Conservation (phyloP, 2,329 filamentous ascomycete genomes). For the Macrophomina tecta region DNA sequence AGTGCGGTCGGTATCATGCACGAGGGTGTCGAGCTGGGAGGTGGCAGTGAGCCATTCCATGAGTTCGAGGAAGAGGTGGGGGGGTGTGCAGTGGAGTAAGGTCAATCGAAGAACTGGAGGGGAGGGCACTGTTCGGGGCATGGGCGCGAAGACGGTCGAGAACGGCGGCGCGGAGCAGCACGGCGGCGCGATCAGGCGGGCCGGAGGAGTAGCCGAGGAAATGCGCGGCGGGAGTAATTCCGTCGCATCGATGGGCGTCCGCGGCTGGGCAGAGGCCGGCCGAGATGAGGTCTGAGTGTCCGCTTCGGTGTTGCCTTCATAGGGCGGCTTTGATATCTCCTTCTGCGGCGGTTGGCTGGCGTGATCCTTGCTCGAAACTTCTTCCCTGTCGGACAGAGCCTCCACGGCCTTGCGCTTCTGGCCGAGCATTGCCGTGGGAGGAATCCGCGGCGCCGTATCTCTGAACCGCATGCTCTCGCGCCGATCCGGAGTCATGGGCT, state of each 20-base stretch:
- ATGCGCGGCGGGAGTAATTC: background rate
- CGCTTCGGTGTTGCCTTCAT: background rate
- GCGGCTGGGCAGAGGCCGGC: background rate
- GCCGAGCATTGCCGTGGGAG: too few species aligned
- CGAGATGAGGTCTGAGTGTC: background rate
- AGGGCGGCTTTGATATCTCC: background rate
- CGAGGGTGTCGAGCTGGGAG: background rate
- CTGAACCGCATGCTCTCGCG: background rate
- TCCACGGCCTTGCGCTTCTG: constrained; percentile 10
- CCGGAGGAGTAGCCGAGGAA: background rate
- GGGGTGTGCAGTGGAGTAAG: background rate
- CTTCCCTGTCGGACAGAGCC: background rate
- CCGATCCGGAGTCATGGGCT: background rate
- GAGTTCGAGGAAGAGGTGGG: constrained; percentile 18
- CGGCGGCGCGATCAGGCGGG: background rate
- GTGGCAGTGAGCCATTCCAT: background rate
- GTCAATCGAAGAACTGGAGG: background rate
- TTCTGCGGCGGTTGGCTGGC: background rate
- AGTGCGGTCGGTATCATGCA: background rate
- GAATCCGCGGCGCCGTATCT: background rate
- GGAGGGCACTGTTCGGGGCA: background rate
- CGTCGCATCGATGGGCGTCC: background rate
- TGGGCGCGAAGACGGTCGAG: background rate
- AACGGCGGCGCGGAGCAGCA: constrained; percentile 6
- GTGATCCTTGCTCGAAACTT: background rate